Base-by-base conservation (phyloP, 805 yeast species). In the Metschnikowia gelsemii region DNA sequence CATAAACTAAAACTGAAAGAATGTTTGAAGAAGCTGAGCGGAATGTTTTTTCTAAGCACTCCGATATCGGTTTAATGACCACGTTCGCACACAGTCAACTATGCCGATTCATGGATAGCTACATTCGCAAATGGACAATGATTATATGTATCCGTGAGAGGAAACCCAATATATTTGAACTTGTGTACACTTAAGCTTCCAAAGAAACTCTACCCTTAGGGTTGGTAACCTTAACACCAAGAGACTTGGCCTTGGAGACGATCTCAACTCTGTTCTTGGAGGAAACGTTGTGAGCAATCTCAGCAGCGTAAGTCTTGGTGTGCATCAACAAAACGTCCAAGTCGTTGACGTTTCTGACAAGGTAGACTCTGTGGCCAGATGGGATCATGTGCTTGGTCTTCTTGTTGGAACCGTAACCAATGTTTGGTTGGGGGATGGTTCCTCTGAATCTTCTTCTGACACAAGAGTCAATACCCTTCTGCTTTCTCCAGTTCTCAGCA, bases 381-480 rank as follows among this genome's bases (percentile, higher is more conserved):
- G 97, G 96, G 69, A 79, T 75, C 79, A 93, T 70, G 84, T 83
- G 87, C 76, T 84, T 88, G 72, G 99, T 93, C 83, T 85, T 89
- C 81, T 88, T 93, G 96, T 93, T 89, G 64, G 98, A 89, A 78
- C 99, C 97, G 82, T 87, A 93, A 82, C 99, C 99, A 67, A 93
- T 90, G 81, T 86, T 90, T 82, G 99, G 99, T 82, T 91, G 95
- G 66, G 90, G 80, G 72, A 93, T 87, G 78, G 91, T 85, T 71
- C 99, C 99, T 84, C 97, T 88, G 96, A 93, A 93, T 82, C 93
- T 85, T 83, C 99, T 91, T 83, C 99, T 93, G 73, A 95, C 97
- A 79, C 88, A 82, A 62, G 98, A 90, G 82, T 93, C 99, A 73
- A 93, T 93, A 93, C 99, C 99, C 87, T 93, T 93, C 80, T 95